phyloP scores from a whole-genome alignment of 2,329 filamentous ascomycete species.

The Scorias spongiosa region DNA sequence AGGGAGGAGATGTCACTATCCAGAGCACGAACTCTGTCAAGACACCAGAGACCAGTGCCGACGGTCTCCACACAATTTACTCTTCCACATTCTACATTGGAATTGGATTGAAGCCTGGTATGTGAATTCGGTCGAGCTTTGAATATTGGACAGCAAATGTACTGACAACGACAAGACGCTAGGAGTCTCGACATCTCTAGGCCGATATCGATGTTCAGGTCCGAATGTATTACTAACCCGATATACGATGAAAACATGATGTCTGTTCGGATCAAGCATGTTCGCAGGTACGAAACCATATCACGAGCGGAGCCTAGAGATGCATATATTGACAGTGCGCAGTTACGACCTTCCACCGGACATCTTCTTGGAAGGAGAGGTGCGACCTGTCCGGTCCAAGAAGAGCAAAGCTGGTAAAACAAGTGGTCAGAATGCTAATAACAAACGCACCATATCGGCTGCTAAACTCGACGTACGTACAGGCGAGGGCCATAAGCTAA shows the following conservation, averaged over 20 bases:
- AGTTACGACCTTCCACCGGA: slow-evolving; percentile 83
- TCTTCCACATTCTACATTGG: slow-evolving; percentile 94
- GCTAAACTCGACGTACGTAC: slow-evolving; percentile 32
- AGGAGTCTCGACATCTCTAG: slow-evolving; percentile 64
- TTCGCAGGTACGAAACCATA: slow-evolving; percentile 54
- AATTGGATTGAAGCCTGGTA: slow-evolving; percentile 62
- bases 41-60: slow-evolving; percentile 19
- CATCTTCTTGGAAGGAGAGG: slow-evolving; percentile 69
- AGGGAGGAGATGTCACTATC: slow-evolving; percentile 26
- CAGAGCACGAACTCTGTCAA: slow-evolving; percentile 4
- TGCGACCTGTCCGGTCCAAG: slow-evolving; percentile 26
- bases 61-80: slow-evolving; percentile 45
- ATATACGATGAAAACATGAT: slow-evolving; percentile 63
- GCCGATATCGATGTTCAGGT: slow-evolving; percentile 75
- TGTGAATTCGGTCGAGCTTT: slow-evolving; percentile 15
- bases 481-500: neutral
- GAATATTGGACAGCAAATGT: no score
- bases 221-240: slow-evolving; percentile 60
- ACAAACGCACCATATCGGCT: slow-evolving; percentile 30
- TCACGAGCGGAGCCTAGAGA: no score
- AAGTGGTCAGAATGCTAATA: slow-evolving; percentile 9
- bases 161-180: slow-evolving; percentile 31
- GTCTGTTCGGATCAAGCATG: slow-evolving; percentile 66
- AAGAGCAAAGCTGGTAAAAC: slow-evolving; percentile 20
- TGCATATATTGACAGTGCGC: slow-evolving; percentile 8